Base-by-base conservation (phyloP, 805 yeast species). In the Metschnikowia lochheadii region DNA sequence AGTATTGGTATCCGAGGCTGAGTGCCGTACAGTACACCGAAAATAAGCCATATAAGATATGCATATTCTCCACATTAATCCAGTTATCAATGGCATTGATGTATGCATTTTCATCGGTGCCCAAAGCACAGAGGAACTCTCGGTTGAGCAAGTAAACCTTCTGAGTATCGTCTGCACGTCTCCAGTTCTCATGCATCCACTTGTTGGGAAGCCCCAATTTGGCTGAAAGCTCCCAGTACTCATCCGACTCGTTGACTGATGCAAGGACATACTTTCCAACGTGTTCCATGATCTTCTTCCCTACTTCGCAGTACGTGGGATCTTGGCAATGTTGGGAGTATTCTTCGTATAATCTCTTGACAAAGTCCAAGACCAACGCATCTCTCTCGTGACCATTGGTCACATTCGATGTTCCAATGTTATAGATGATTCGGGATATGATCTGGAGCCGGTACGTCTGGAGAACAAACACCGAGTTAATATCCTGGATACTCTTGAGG, bases 201-300 rank as follows among this genome's bases (percentile, higher is more conserved):
- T 51, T 50, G 34, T 61, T 61, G 36, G 61, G 59, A 17, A 68
- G 60, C 2, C 74, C 73, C 31, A 70, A 55, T 43, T 62, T 65
- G 10, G 55, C 60, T 3, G 51, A 66, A 46, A 43, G 56, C 34
- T 40, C 57, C 57, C 55, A 66, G 41, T 54, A 53, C 37, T 42
- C 54, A 14, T 49, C 59, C 44, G 54, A 51, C 44, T 49, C 56
- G 20, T 48, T 57, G 21, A 53, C 39, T 6, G 48, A 53, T 3
- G 7, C 31, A 13, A 48, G 49, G 21, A 63, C 60, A 5, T 50
- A 17, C 31, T 55, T 60, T 21, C 60, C 66, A 1, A 69, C 51
- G 2, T 53, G 44, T 32, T 61, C 63, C n/a, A 68, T 53, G n/a
- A 62, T 50, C 14, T 59, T 53, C 34, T 57, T 61, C 49, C 75